Evolutionary conservation across 192 early-diverging fungal species (phyloP), one percentile per base, ranked within the genome.

Genomic region (Pecoramyces ruminantium): DNA sequence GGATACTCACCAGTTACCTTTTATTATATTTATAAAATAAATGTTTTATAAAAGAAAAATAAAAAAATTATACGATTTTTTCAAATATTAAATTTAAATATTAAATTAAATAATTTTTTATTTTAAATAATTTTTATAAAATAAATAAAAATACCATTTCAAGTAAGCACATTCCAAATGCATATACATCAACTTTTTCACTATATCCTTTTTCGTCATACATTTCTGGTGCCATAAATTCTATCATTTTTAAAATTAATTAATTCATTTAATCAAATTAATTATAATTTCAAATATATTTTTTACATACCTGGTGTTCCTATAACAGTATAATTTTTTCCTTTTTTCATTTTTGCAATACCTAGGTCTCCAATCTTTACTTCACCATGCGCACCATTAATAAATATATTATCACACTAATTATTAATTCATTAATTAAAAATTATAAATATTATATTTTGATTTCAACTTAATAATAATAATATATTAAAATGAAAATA

Each of bases 141-240:
- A n/a, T n/a, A n/a, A n/a, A n/a, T n/a, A n/a, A n/a, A n/a, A n/a
- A n/a, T 79, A 80, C 87, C 88, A 90, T 88, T 83, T 91, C 89
- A 27, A 92, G 82, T 30, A 89, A 83, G 86, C 93, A 92, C 92
- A 95, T 92, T 78, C 95, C 95, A 86, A 95, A 96, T 30, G 95
- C 93, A 85, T 95, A 96, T 79, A 95, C 93, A 78, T 96, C 95
- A 39, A 95, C 95, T 82, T 92, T 93, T 85, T 96, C 95, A 80
- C 90, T 91, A 84, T 96, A 96, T 27, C 91, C 87, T n/a, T 67
- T 67, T 82, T 96, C 95, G 80, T 96, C 94, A 80, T 96, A 96
- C 84, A 96, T 88, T 80, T 96, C 95, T 5, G 95, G 95, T 0
- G 95, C 95, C 95, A 96, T 96, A 84, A 95, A 96, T 84, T 96